A percentile compares a stretch with the other conserved stretches of the same genome.
Conservation (phyloP, 2,329 filamentous ascomycete genomes). For the Clonostachys sp. region DNA sequence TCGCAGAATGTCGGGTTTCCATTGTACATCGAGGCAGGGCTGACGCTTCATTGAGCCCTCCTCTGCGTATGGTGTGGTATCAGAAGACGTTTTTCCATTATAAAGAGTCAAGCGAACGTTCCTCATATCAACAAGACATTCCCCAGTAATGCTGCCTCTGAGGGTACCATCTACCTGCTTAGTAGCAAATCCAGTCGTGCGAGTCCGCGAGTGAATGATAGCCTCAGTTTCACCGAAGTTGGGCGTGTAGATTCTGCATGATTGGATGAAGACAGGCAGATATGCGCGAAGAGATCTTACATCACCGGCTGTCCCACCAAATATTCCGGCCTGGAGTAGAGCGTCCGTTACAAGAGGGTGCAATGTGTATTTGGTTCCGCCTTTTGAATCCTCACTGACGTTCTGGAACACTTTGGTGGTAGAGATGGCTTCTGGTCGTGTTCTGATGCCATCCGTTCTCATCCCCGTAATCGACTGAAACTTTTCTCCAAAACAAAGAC, state of each 20-base stretch:
- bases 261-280: constrained; percentile 4
- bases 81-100: neutral
- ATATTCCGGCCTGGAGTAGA: constrained; percentile 5
- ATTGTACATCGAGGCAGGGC: neutral
- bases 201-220: neutral
- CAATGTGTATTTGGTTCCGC: neutral
- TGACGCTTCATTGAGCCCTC: neutral
- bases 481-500: neutral
- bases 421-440: neutral
- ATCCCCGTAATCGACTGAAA: constrained; percentile 3
- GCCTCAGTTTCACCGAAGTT: neutral
- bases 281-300: neutral
- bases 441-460: neutral
- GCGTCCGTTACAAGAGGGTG: constrained; percentile 6
- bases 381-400: no score
- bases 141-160: no score
- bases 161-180: neutral
- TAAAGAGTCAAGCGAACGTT: neutral
- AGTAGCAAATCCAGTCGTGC: neutral
- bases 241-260: neutral
- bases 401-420: neutral
- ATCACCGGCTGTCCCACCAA: constrained; percentile 2
- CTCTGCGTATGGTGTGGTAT: no score
- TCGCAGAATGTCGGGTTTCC: constrained; percentile 8
- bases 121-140: neutral